phyloP scores from a whole-genome alignment of 2,329 filamentous ascomycete species.

The Neopestalotiopsis clavispora region DNA sequence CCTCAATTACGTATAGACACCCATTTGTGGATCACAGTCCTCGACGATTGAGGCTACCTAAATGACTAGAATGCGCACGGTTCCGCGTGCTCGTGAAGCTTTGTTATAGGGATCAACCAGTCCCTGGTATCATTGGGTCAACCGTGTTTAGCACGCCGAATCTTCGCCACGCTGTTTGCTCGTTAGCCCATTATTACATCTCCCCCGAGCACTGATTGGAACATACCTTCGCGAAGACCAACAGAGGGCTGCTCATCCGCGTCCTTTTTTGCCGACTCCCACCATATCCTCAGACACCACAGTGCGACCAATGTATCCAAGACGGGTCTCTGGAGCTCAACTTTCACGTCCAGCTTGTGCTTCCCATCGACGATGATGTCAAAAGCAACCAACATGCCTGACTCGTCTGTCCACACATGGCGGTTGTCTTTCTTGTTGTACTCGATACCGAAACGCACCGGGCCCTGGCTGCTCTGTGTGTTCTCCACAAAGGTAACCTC shows the following conservation, averaged over 20 bases:
- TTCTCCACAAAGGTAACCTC: background rate
- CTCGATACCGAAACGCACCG: background rate
- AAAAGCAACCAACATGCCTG: background rate
- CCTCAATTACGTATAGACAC: no score
- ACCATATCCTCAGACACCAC: conserved; percentile 2
- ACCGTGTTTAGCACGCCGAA: background rate
- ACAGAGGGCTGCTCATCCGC: background rate
- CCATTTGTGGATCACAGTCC: no score
- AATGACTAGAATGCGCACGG: no score
- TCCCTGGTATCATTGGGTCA: no score
- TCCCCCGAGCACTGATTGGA: no score
- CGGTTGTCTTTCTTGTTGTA: background rate
- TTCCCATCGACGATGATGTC: background rate
- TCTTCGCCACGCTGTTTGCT: background rate
- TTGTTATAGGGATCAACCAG: no score
- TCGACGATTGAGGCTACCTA: no score
- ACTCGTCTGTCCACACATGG: background rate
- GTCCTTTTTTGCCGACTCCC: background rate
- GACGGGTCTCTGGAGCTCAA: background rate
- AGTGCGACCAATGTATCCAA: conserved; percentile 3
- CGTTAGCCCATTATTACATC: background rate
- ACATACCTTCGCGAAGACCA: background rate
- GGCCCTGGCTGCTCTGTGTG: background rate
- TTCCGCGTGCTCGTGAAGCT: no score
- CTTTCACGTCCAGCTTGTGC: background rate